A percentile compares a stretch with the other conserved stretches of the same genome.
Conservation (phyloP, 2,329 filamentous ascomycete genomes). For the Pestalotiopsis sp. region DNA sequence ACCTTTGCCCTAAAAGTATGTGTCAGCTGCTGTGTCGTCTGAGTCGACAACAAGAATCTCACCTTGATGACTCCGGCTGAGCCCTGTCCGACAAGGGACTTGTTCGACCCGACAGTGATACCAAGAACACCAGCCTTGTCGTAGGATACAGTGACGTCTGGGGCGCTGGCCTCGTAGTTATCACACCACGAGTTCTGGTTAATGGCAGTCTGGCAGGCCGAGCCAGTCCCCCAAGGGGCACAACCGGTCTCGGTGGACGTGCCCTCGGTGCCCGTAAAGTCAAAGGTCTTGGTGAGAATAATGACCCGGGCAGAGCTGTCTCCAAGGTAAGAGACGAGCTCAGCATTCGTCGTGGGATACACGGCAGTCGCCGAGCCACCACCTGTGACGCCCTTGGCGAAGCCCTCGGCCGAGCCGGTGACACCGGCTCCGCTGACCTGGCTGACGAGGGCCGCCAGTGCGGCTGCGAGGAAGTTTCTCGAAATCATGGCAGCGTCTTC, state of each 20-base stretch:
- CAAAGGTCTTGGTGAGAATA: conserved; percentile 57
- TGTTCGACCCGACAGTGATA: conserved; percentile 59
- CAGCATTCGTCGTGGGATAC: conserved; percentile 53
- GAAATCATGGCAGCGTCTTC: conserved; percentile 2
- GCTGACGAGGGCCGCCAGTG: conserved; percentile 2
- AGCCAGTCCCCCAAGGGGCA: conserved; percentile 57
- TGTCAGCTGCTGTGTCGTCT: background rate
- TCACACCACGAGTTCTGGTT: conserved; percentile 62
- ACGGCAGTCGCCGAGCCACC: conserved; percentile 58
- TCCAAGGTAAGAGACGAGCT: conserved; percentile 62
- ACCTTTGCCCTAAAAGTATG: conserved; percentile 48
- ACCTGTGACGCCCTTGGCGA: conserved; percentile 58
- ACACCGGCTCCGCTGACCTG: conserved; percentile 31
- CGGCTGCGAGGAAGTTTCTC: background rate
- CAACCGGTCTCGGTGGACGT: conserved; percentile 56
- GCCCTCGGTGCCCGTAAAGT: conserved; percentile 60
- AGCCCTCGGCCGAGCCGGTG: conserved; percentile 42
- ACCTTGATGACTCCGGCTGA: conserved; percentile 53
- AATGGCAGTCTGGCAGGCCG: conserved; percentile 60
- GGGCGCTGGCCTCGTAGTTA: conserved; percentile 59
- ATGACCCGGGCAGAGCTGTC: conserved; percentile 58
- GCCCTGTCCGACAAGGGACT: conserved; percentile 58
- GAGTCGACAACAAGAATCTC: background rate
- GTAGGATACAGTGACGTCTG: conserved; percentile 46
- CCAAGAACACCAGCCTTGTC: conserved; percentile 55